A percentile compares a stretch with the other conserved stretches of the same genome.
These are phyloP conservation scores for Corniculantispora saksenae DNA, from an alignment of 2,329 filamentous ascomycete species.

Conservation along the genomic window DNA sequence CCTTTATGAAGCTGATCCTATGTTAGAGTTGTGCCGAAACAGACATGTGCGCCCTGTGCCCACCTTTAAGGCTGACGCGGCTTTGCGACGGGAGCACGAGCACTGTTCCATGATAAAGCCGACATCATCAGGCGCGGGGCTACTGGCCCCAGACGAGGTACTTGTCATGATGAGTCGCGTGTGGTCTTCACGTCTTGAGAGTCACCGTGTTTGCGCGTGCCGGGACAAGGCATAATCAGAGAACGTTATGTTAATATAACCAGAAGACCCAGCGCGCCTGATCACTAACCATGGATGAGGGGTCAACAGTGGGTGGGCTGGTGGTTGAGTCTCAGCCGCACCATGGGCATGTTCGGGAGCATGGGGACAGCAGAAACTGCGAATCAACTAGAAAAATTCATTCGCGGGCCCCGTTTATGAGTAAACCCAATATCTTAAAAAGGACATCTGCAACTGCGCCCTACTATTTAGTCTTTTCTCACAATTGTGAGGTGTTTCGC, in stretches of 20 bases:
- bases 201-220: background rate
- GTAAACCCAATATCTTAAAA: no score
- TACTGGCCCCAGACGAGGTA: background rate
- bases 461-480: no score
- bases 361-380: background rate
- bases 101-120: background rate
- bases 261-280: no score
- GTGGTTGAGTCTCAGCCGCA: background rate
- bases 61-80: background rate
- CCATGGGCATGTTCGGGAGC: background rate
- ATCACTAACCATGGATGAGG: background rate
- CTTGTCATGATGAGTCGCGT: background rate
- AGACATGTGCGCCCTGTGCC: background rate
- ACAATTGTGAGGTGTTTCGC: no score
- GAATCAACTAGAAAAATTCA: background rate
- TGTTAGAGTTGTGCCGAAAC: background rate
- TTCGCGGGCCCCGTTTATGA: no score
- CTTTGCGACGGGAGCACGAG: background rate
- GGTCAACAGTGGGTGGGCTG: background rate
- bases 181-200: no score
- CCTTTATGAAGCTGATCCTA: background rate
- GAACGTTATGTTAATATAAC: background rate
- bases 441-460: no score
- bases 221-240: background rate
- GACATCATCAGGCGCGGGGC: background rate